Base-by-base conservation (phyloP, 495 filamentous ascomycete genomes). In the Coniosporium apollinis region DNA sequence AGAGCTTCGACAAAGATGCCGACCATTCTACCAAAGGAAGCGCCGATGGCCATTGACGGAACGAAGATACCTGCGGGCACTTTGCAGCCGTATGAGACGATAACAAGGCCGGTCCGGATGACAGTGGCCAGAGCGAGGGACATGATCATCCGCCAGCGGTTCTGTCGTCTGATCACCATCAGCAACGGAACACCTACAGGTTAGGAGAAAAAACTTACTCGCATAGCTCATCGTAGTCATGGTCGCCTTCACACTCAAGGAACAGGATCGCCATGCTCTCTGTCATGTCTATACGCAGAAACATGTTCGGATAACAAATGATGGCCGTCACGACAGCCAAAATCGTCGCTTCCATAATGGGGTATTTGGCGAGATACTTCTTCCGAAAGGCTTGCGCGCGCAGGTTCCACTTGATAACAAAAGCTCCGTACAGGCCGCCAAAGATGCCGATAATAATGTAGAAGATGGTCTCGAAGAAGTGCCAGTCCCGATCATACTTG, bases 191-290 rank as follows among this genome's bases (percentile, higher is more conserved):
- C 17, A 9, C 8, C 14, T 14, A 5, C 22, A 22, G 16, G 29
- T 1, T 13, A 5, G 16, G 0, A 13, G 14, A 14, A 11, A 19
- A 14, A 5, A 56, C 64, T 54, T 57, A 72, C 65, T 94, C 79
- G 74, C 89, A 97, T 31, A 97, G 69, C 1, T 80, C 85, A 33
- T 87, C 67, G 46, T 94, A 94, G 47, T 94, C 82, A 56, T 92
- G 81, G 11, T 69, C 76, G 16, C 84, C 87, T 54, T 94, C 86
- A 48, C 89, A 97, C 59, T 97, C 91, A 9, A 76, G 67, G 54
- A 97, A 97, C 2, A 97, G 61, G 41, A 93, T 92, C 55, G 94
- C 85, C 89, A 97, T 96, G 61, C 82, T 92, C 58, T 94, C 85
- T 0, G 89, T 94, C 89, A 97, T 96, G 57, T 97, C 92, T 48